Conservation (phyloP, 495 filamentous ascomycete genomes). For the Letharia columbiana region DNA sequence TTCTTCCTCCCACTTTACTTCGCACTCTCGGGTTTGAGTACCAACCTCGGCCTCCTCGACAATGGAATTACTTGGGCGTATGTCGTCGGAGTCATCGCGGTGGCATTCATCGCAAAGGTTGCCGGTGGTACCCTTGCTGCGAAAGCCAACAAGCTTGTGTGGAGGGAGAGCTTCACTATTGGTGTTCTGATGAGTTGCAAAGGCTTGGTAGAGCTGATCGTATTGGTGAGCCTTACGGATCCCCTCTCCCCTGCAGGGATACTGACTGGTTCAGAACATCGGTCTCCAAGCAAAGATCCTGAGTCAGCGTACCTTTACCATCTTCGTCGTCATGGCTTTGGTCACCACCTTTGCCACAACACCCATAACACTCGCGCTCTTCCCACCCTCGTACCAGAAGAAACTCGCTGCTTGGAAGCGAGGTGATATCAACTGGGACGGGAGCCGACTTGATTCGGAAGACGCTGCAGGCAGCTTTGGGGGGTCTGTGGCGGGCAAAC, state of each 20-base stretch:
- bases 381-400: slow-evolving; percentile 83
- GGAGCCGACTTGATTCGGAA: slow-evolving; percentile 42
- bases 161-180: slow-evolving; percentile 89
- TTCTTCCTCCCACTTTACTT: slow-evolving; percentile 96
- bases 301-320: slow-evolving; percentile 81
- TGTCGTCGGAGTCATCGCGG: slow-evolving; percentile 71
- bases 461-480: slow-evolving; percentile 32
- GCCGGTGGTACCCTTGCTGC: slow-evolving; percentile 78
- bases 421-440: slow-evolving; percentile 93
- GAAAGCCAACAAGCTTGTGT: slow-evolving; percentile 65
- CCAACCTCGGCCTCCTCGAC: slow-evolving; percentile 78
- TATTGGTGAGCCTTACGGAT: slow-evolving; percentile 54
- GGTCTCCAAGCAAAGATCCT: slow-evolving; percentile 87
- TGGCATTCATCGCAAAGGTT: slow-evolving; percentile 84
- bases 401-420: slow-evolving; percentile 85
- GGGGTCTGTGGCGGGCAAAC: slow-evolving; percentile 32
- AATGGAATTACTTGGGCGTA: slow-evolving; percentile 85
- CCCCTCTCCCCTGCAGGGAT: neutral
- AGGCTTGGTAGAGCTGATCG: slow-evolving; percentile 90
- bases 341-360: slow-evolving; percentile 90
- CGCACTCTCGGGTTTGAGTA: slow-evolving; percentile 82
- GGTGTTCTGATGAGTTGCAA: slow-evolving; percentile 97
- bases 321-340: slow-evolving; percentile 97
- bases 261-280: slow-evolving; percentile 59
- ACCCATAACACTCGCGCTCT: slow-evolving; percentile 66